Evolutionary conservation across 2,329 filamentous ascomycete genomes (phyloP).

Genomic region (Apiospora pterosperma): DNA sequence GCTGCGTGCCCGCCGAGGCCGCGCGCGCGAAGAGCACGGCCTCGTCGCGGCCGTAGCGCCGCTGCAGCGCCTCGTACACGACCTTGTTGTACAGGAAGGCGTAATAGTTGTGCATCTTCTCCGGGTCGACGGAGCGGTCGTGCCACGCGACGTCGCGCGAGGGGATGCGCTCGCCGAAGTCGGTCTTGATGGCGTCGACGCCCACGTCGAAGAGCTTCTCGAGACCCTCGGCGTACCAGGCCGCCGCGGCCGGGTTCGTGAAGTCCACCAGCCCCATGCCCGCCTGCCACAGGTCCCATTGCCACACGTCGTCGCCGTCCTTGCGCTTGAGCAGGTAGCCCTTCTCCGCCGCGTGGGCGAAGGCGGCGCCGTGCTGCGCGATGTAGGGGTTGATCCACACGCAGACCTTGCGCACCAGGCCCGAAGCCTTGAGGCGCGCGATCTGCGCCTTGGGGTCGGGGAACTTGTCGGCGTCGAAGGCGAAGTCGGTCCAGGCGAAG

Average conservation of each 20-base stretch:
- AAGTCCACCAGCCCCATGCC: slow-evolving; percentile 74
- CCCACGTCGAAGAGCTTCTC: slow-evolving; percentile 64
- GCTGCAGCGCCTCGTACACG: slow-evolving; percentile 63
- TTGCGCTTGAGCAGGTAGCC: slow-evolving; percentile 68
- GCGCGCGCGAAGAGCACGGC: slow-evolving; percentile 65
- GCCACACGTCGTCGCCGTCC: slow-evolving; percentile 68
- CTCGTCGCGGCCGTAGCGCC: slow-evolving; percentile 46
- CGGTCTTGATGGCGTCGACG: slow-evolving; percentile 71
- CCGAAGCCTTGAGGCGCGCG: slow-evolving; percentile 58
- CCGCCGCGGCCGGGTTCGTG: slow-evolving; percentile 65
- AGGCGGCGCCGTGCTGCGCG: slow-evolving; percentile 64
- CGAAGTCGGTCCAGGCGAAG: slow-evolving; percentile 73
- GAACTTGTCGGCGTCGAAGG: slow-evolving; percentile 66
- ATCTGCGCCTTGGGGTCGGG: slow-evolving; percentile 66
- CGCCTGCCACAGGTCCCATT: slow-evolving; percentile 76
- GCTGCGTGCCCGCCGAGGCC: slow-evolving; percentile 65
- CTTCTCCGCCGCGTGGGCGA: slow-evolving; percentile 59
- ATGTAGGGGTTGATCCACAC: slow-evolving; percentile 78
- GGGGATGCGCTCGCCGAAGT: slow-evolving; percentile 72
- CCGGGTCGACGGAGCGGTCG: slow-evolving; percentile 55
- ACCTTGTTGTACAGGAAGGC: slow-evolving; percentile 69
- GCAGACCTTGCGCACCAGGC: slow-evolving; percentile 61
- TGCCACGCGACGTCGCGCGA: slow-evolving; percentile 62
- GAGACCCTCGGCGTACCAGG: slow-evolving; percentile 63
- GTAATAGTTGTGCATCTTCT: slow-evolving; percentile 75